These are phyloP conservation scores for Lactifluus volemus DNA, from an alignment of 768 basidiomycete genomes.

Conservation along the genomic window DNA sequence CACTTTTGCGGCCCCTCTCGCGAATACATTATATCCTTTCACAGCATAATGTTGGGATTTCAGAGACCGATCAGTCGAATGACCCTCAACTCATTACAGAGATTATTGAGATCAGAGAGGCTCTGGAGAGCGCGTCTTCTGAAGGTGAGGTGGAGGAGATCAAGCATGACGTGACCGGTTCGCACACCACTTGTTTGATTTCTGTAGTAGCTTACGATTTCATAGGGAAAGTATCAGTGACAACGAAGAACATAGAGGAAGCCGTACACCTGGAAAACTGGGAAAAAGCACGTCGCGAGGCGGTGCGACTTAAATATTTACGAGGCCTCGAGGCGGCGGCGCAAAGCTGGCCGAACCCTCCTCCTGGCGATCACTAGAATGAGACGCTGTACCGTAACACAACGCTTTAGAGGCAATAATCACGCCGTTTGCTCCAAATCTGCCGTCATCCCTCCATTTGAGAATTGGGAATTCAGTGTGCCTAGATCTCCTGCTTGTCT, in stretches of 20 bases:
- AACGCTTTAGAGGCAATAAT: neutral
- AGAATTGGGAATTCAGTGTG: no score
- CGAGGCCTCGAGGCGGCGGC: constrained; percentile 52
- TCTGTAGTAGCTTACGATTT: neutral
- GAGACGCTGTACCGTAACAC: neutral
- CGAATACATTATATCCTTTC: constrained; percentile 78
- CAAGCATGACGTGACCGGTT: constrained; percentile 47
- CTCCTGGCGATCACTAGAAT: constrained; percentile 23
- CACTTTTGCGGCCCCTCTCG: constrained; percentile 59
- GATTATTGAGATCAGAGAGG: constrained; percentile 73
- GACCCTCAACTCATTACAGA: constrained; percentile 65
- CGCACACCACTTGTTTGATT: constrained; percentile 18
- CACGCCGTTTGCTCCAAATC: neutral
- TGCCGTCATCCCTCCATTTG: neutral
- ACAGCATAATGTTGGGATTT: constrained; percentile 45
- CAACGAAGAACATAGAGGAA: constrained; percentile 37
- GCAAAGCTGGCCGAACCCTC: constrained; percentile 26
- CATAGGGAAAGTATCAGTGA: constrained; percentile 44
- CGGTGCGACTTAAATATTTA: constrained; percentile 69
- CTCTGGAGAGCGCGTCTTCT: constrained; percentile 55
- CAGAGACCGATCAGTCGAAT: constrained; percentile 64
- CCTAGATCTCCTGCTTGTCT: no score
- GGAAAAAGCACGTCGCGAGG: constrained; percentile 43
- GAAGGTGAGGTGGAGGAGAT: constrained; percentile 43
- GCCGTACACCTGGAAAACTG: constrained; percentile 49